phyloP scores from a whole-genome alignment of 2,329 filamentous ascomycete genomes.

The Aureobasidium sp. region DNA sequence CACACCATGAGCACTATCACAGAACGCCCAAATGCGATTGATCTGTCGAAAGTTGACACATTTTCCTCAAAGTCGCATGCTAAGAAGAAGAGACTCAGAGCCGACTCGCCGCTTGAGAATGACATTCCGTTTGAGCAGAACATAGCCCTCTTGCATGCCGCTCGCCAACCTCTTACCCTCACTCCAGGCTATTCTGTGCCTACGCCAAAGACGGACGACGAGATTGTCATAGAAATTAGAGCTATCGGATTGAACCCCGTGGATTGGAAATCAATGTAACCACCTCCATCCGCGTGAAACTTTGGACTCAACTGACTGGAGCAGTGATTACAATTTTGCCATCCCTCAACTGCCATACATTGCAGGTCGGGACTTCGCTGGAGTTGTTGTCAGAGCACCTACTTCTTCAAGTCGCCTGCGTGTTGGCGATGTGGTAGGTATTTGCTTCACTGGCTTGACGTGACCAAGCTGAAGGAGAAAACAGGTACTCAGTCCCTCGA shows the following conservation, averaged over 20 bases:
- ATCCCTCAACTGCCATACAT: constrained; percentile 62
- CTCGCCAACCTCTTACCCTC: background rate
- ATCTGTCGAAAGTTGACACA: background rate
- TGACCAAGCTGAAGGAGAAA: background rate
- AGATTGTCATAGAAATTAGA: constrained; percentile 56
- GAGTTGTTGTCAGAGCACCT: constrained; percentile 49
- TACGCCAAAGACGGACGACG: constrained; percentile 27
- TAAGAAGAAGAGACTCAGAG: background rate
- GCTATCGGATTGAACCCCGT: constrained; percentile 69
- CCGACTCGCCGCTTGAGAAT: constrained; percentile 3
- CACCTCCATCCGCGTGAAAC: constrained; percentile 18
- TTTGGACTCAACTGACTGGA: constrained; percentile 4
- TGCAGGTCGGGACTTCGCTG: constrained; percentile 63
- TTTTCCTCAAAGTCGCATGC: background rate
- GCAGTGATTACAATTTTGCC: constrained; percentile 62
- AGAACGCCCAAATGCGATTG: background rate
- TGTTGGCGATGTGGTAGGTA: constrained; percentile 46
- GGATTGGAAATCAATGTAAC: constrained; percentile 67
- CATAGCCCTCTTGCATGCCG: background rate
- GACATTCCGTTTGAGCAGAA: background rate
- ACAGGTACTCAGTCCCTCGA: constrained; percentile 57
- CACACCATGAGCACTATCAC: background rate
- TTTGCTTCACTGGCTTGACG: background rate
- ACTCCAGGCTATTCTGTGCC: background rate
- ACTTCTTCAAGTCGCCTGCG: constrained; percentile 44